phyloP scores from a whole-genome alignment of 768 basidiomycete species.

The Cyclocybe aegerita region DNA sequence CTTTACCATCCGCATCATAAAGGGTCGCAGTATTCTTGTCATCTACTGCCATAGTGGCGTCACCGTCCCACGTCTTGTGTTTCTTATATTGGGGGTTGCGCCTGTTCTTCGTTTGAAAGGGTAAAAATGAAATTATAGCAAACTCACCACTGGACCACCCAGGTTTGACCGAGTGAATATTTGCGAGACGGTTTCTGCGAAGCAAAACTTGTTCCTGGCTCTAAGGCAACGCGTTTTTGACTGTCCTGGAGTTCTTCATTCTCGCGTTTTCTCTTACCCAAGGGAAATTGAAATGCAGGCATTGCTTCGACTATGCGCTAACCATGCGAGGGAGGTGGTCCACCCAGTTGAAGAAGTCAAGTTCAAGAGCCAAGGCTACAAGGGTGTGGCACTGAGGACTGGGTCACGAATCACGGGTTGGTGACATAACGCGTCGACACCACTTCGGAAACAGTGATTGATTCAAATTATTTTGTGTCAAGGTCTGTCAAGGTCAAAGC shows the following conservation, averaged over 20 bases:
- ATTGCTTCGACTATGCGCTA: conserved; percentile 7
- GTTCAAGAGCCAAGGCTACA: too few relatives aligned
- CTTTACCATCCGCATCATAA: conserved; percentile 63
- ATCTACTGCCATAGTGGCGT: conserved; percentile 60
- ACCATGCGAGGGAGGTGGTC: background rate
- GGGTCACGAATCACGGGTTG: background rate
- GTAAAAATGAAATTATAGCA: background rate
- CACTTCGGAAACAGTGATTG: too few relatives aligned
- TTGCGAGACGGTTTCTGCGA: conserved; percentile 28
- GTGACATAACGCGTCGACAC: background rate
- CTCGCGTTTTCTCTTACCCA: conserved; percentile 36
- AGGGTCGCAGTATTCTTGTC: conserved; percentile 43
- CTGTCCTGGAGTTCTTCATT: conserved; percentile 21
- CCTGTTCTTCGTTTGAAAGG: conserved; percentile 34
- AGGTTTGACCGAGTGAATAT: conserved; percentile 31
- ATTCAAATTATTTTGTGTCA: too few relatives aligned
- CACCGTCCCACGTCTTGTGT: conserved; percentile 91
- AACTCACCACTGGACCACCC: conserved; percentile 79
- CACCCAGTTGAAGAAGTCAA: too few relatives aligned
- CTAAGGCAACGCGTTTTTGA: conserved; percentile 31
- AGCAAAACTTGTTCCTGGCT: conserved; percentile 1
- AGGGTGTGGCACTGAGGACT: background rate
- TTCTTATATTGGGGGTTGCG: conserved; percentile 72
- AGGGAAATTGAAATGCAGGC: conserved; percentile 27
- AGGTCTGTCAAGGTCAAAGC: too few relatives aligned